Evolutionary conservation across 2,329 filamentous ascomycete species (phyloP).

Genomic region (Cytospora leucostoma): DNA sequence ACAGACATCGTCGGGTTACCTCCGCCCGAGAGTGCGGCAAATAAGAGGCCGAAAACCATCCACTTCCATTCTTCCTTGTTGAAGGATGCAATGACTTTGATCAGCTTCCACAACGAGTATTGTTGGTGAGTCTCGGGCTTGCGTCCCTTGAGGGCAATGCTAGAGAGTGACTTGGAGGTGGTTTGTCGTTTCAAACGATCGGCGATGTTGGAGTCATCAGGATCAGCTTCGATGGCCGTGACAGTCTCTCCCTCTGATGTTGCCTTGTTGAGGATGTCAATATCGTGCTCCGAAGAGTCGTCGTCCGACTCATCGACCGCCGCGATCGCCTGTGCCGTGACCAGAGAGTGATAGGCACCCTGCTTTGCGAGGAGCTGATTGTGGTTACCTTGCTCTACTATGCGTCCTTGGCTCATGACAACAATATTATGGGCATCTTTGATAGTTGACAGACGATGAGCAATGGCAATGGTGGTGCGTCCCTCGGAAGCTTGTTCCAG

Average conservation of each 20-base stretch:
- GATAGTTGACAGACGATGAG: constrained; percentile 93
- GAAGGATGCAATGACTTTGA: constrained; percentile 79
- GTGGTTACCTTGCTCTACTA: constrained; percentile 91
- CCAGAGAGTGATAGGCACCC: constrained; percentile 79
- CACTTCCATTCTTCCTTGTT: constrained; percentile 71
- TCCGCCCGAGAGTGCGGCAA: constrained; percentile 75
- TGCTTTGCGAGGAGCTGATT: constrained; percentile 70
- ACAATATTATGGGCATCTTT: constrained; percentile 94
- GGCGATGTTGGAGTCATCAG: constrained; percentile 59
- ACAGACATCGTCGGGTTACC: constrained; percentile 67
- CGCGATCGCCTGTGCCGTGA: constrained; percentile 83
- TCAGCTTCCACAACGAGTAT: constrained; percentile 73
- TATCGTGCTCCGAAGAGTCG: constrained; percentile 52
- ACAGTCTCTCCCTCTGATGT: constrained; percentile 43
- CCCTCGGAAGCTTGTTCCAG: constrained; percentile 83
- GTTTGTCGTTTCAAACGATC: constrained; percentile 57
- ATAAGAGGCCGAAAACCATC: constrained; percentile 74
- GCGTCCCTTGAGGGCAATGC: constrained; percentile 64
- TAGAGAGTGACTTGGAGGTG: constrained; percentile 66
- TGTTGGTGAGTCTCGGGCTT: constrained; percentile 52
- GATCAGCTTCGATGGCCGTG: constrained; percentile 48
- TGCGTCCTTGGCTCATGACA: constrained; percentile 82
- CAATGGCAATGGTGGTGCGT: constrained; percentile 93
- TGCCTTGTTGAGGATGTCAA: constrained; percentile 51
- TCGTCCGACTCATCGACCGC: constrained; percentile 55